Evolutionary conservation across 495 filamentous ascomycete genomes (phyloP).

Genomic region (Penicillium robsamsonii): DNA sequence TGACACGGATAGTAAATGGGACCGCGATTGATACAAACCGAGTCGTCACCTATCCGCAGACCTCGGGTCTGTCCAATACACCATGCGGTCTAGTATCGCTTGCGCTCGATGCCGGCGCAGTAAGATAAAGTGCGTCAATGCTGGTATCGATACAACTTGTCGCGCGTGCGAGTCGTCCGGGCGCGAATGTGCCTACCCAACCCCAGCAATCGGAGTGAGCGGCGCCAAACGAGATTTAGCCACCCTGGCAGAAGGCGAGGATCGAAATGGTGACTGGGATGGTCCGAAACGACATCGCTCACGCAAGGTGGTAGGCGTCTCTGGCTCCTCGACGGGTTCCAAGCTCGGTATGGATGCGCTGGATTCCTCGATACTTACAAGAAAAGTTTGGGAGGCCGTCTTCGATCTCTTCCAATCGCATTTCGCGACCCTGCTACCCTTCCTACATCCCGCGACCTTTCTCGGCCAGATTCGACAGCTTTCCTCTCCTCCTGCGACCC

Average conservation of each 20-base stretch:
- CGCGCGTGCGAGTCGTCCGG: slow-evolving; percentile 73
- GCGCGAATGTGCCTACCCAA: slow-evolving; percentile 73
- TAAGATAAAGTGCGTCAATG: slow-evolving; percentile 84
- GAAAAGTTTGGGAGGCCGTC: slow-evolving; percentile 64
- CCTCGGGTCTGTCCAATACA: slow-evolving; percentile 26
- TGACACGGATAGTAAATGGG: slow-evolving; percentile 10
- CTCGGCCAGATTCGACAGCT: slow-evolving; percentile 54
- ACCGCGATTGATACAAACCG: slow-evolving; percentile 5
- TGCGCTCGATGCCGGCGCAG: slow-evolving; percentile 75
- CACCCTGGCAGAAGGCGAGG: slow-evolving; percentile 48
- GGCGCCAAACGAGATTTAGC: slow-evolving; percentile 58
- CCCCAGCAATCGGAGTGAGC: slow-evolving; percentile 56
- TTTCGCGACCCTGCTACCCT: slow-evolving; percentile 78
- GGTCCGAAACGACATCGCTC: slow-evolving; percentile 57
- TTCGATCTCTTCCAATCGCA: slow-evolving; percentile 82
- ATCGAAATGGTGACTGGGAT: slow-evolving; percentile 58
- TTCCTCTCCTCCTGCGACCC: slow-evolving; percentile 28
- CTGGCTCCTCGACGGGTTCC: slow-evolving; percentile 35
- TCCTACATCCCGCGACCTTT: slow-evolving; percentile 76
- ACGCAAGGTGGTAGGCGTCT: slow-evolving; percentile 48
- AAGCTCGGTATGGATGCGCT: slow-evolving; percentile 40
- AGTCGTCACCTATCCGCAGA: slow-evolving; percentile 3
- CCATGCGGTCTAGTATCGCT: slow-evolving; percentile 76
- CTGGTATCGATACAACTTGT: slow-evolving; percentile 69
- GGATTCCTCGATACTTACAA: slow-evolving; percentile 57